A percentile compares a stretch with the other conserved stretches of the same genome.
phyloP scores from a whole-genome alignment of 139 green algal genomes.

The Tetradesmus lagerheimii region DNA sequence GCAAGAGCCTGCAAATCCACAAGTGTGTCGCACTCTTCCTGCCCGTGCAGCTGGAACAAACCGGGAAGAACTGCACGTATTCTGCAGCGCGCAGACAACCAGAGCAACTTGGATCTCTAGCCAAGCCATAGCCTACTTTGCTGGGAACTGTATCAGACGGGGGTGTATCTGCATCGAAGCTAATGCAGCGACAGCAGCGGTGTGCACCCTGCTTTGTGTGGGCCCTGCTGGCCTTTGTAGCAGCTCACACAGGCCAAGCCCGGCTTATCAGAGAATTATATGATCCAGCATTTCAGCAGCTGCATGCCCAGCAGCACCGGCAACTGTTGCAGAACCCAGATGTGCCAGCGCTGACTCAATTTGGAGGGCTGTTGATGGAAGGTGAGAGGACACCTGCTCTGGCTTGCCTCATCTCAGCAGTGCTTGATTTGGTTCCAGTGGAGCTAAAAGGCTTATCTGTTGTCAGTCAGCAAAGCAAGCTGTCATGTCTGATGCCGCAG shows the following conservation, averaged over 20 bases:
- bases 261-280: not conserved
- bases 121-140: too few species aligned
- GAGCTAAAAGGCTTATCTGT: too few species aligned
- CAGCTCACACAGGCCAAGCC: not conserved
- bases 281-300: not conserved
- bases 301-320: not conserved
- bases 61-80: too few species aligned
- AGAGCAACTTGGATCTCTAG: too few species aligned
- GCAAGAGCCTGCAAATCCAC: too few species aligned
- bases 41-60: too few species aligned
- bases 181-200: too few species aligned
- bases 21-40: too few species aligned
- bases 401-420: not conserved
- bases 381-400: not conserved
- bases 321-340: conserved; percentile 16
- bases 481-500: too few species aligned
- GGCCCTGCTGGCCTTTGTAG: not conserved
- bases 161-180: too few species aligned
- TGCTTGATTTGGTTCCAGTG: not conserved
- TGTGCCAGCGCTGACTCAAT: not conserved
- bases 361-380: conserved; percentile 21
- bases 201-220: not conserved
- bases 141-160: too few species aligned
- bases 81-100: too few species aligned
- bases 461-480: not conserved